A percentile compares a stretch with the other conserved stretches of the same genome.
These are phyloP conservation scores for Blastobotrys indianensis DNA, from an alignment of 1,139 yeast genomes.

Conservation along the genomic window DNA sequence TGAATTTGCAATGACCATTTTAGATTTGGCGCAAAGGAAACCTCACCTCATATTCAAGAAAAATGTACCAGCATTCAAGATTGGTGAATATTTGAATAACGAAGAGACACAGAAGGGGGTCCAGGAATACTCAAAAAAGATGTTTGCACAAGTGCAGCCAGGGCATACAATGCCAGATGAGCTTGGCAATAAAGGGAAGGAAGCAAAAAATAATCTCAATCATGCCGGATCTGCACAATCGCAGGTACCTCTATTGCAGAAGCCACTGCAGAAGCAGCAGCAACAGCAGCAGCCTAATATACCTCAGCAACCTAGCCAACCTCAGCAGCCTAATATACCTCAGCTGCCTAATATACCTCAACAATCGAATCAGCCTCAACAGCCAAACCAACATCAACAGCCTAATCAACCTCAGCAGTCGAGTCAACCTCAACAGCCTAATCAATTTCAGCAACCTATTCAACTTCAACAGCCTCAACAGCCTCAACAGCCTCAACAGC, in stretches of 20 bases:
- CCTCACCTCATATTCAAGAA: constrained; percentile 58
- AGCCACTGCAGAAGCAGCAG: neutral
- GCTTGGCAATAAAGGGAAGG: too few species aligned
- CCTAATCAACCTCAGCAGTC: neutral
- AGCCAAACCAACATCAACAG: neutral
- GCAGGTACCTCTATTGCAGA: too few species aligned
- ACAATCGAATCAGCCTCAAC: neutral
- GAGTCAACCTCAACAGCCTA: neutral
- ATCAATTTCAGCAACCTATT: neutral
- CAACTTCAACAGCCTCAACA: neutral
- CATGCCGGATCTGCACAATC: too few species aligned
- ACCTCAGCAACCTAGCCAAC: neutral
- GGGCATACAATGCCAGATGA: too few species aligned
- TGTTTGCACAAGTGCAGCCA: too few species aligned
- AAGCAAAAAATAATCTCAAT: too few species aligned
- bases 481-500: neutral
- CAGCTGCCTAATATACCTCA: neutral
- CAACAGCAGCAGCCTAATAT: neutral
- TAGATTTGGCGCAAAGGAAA: constrained; percentile 66
- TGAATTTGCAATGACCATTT: constrained; percentile 78
- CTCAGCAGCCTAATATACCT: neutral
- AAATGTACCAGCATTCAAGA: too few species aligned
- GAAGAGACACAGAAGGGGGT: too few species aligned
- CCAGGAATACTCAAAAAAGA: too few species aligned
- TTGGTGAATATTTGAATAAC: too few species aligned